phyloP scores from a whole-genome alignment of 164 flowering plant genomes.

The Dillenia suffruticosa region DNA sequence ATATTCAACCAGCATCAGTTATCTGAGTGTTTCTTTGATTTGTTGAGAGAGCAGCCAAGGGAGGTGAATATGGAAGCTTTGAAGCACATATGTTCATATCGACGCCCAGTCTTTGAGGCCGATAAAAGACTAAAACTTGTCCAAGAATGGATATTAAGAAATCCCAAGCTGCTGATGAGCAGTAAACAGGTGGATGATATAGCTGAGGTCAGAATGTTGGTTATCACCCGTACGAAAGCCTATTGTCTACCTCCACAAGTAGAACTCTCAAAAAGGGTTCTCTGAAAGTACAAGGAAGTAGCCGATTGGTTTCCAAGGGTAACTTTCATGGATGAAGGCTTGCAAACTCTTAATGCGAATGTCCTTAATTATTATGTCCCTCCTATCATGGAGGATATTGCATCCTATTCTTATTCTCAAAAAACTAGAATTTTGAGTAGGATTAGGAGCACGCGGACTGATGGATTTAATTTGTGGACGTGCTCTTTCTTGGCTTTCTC shows the following conservation, averaged over 20 bases:
- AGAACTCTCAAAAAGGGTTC: constrained; percentile 91
- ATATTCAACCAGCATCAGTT: constrained; percentile 69
- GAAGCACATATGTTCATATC: constrained; percentile 55
- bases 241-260: constrained; percentile 89
- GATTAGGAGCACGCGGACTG: constrained; percentile 43
- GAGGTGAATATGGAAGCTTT: constrained; percentile 65
- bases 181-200: constrained; percentile 36
- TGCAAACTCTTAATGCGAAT: constrained; percentile 50
- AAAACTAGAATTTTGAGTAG: constrained; percentile 61
- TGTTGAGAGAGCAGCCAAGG: constrained; percentile 44
- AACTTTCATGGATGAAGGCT: constrained; percentile 95
- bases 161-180: constrained; percentile 53
- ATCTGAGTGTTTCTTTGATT: constrained; percentile 50
- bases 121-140: constrained; percentile 44
- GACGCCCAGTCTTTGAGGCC: constrained; percentile 59
- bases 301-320: constrained; percentile 85
- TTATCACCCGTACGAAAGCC: constrained; percentile 86
- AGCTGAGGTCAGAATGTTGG: constrained; percentile 70
- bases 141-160: constrained; percentile 62
- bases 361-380: constrained; percentile 53
- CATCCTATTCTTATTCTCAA: constrained; percentile 40
- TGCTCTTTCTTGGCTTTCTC: constrained; percentile 91
- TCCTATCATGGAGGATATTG: constrained; percentile 58
- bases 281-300: constrained; percentile 53
- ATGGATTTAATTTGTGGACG: constrained; percentile 75